Conservation (phyloP, 169 alveolate species). For the Cystoisospora suis region DNA sequence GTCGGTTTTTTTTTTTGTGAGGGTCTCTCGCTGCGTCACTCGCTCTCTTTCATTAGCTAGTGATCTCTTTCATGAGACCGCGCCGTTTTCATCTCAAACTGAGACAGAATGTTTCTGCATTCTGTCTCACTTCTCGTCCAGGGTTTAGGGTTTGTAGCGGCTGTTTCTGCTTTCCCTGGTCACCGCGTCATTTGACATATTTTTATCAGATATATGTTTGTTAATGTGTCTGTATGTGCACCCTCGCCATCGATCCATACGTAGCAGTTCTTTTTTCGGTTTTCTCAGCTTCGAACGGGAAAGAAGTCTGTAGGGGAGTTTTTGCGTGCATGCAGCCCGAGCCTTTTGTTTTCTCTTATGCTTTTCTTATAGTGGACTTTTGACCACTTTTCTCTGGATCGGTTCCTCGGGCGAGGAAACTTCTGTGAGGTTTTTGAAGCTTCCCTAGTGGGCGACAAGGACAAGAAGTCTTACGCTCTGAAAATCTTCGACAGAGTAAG, state of each 20-base stretch:
- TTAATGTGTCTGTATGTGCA: not conserved
- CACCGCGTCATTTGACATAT: too few species aligned
- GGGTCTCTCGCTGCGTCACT: not conserved
- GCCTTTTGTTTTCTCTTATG: not conserved
- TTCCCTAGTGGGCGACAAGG: conserved; percentile 73
- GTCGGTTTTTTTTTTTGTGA: not conserved
- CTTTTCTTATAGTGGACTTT: conserved; percentile 24
- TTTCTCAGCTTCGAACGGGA: not conserved
- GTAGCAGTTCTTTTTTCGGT: not conserved
- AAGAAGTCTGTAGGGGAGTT: not conserved
- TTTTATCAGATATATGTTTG: not conserved
- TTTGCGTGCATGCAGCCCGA: not conserved
- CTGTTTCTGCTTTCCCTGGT: too few species aligned
- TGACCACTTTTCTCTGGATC: conserved; percentile 79
- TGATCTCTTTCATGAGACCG: not conserved
- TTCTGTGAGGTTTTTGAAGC: conserved; percentile 83
- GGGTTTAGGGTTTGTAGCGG: too few species aligned
- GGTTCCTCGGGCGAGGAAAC: conserved; percentile 81
- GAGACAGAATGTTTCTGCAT: too few species aligned
- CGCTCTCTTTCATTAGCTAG: not conserved
- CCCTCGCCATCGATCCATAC: not conserved
- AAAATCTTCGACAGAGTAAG: conserved; percentile 78
- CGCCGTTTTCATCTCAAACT: too few species aligned
- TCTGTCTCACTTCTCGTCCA: too few species aligned
- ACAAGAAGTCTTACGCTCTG: conserved; percentile 76